These are phyloP conservation scores for Silene vulgaris DNA, from an alignment of 179 eudicot genomes.

Conservation along the genomic window DNA sequence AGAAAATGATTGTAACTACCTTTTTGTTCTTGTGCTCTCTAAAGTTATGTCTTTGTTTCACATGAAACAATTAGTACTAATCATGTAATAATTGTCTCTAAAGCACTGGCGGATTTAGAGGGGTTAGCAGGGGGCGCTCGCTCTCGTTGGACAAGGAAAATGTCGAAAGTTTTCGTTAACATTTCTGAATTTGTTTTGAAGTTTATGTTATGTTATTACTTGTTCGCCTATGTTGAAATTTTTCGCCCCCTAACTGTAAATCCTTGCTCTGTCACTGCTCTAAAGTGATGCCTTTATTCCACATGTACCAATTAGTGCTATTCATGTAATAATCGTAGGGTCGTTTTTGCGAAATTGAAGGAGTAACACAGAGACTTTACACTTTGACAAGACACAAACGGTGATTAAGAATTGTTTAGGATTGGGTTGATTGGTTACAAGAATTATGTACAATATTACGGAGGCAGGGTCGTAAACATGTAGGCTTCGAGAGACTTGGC, in stretches of 20 bases:
- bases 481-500: neutral
- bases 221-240: no score
- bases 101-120: no score
- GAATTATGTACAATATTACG: neutral
- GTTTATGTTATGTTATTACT: no score
- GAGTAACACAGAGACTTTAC: neutral
- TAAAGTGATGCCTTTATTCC: conserved; percentile 1
- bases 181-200: no score
- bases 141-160: no score
- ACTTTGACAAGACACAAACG: neutral
- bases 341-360: conserved; percentile 6
- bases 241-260: no score
- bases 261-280: neutral
- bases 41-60: conserved; percentile 8
- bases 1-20: neutral
- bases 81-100: neutral
- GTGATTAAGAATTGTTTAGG: neutral
- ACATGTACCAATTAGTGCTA: conserved; percentile 21
- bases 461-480: neutral
- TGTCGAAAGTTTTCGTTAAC: no score
- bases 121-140: no score
- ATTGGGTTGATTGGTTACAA: neutral
- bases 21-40: conserved; percentile 19
- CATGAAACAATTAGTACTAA: conserved; percentile 21
- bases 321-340: conserved; percentile 11